Evolutionary conservation across 352 stramenopile species (phyloP), one percentile per base, ranked within the genome.

Genomic region (Elongisporangium anandrum): DNA sequence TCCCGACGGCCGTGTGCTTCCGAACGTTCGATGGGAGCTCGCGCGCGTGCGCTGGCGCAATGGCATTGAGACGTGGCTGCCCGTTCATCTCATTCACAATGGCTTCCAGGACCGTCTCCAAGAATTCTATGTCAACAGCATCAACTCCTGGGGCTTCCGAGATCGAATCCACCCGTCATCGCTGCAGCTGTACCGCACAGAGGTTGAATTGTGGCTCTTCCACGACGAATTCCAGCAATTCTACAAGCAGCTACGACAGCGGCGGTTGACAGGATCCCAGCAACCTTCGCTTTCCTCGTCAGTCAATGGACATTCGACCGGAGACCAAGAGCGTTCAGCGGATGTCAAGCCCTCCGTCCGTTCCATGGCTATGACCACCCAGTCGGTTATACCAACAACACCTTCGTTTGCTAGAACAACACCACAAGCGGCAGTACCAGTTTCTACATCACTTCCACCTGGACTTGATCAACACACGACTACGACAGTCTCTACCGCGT

Each of bases 161-260:
- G 56, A 68, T 21, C 80, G 82, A 29, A 59, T 90, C 23, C 63
- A 72, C 24, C 61, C 65, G 1, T 56, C 67, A 10, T 87, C 69
- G 34, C 65, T 87, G 12, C 49, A 45, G 15, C 47, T 26, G 2
- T 84, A 74, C 54, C 69, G 64, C 29, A 92, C 82, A 1, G 82
- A 92, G 53, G 75, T 89, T 16, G 80, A 92, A 61, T 59, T 90
- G 13, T 92, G 82, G 82, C 73, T 88, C 45, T 80, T 84, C 20
- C 82, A 92, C 34, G 41, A 66, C 2, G 82, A 90, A 19, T 88
- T 92, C 24, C 75, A 86, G 52, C 51, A 65, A 10, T 88, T 92
- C 24, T 90, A 86, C 57, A 63, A 72, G 41, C 61, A 63, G 8
- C 59, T 90, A 41, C 67, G 73, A 6, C 57, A 68, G 29, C 68